phyloP scores from a whole-genome alignment of 2,329 filamentous ascomycete genomes.

The Pseudocercospora crystallina region DNA sequence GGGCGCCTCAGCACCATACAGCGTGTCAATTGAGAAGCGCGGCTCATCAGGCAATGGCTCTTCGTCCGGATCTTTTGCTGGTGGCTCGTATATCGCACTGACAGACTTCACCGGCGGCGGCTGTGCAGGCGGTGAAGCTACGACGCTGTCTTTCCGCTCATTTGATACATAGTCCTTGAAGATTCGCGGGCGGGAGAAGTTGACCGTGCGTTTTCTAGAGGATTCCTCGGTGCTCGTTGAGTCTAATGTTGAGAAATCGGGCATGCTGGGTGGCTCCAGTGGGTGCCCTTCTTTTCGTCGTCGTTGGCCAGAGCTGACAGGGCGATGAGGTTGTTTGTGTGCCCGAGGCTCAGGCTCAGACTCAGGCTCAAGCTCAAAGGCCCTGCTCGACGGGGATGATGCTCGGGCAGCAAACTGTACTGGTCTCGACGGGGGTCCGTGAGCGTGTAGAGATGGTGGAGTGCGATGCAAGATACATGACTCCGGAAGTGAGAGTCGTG shows the following conservation, averaged over 20 bases:
- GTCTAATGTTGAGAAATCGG: too few relatives aligned
- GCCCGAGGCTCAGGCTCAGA: neutral
- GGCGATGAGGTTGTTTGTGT: neutral
- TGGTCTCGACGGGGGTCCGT: too few relatives aligned
- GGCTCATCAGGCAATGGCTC: conserved; percentile 16
- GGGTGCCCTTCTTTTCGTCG: neutral
- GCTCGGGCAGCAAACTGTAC: too few relatives aligned
- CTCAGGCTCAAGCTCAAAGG: too few relatives aligned
- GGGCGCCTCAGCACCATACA: neutral
- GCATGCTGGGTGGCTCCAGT: neutral
- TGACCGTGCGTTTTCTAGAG: conserved; percentile 1
- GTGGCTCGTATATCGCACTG: conserved; percentile 9
- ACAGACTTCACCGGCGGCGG: neutral
- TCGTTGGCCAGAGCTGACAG: too few relatives aligned
- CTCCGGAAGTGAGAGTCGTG: too few relatives aligned
- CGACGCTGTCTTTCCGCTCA: too few relatives aligned
- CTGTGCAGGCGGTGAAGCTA: too few relatives aligned
- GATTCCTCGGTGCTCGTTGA: neutral
- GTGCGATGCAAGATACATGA: too few relatives aligned
- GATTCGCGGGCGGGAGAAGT: conserved; percentile 12
- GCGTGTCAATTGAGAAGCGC: conserved; percentile 15
- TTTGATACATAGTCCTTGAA: neutral
- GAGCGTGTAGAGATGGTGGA: too few relatives aligned
- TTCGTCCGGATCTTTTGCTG: neutral
- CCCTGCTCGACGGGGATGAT: too few relatives aligned